Conservation (phyloP, 2,329 filamentous ascomycete genomes). For the Aureobasidium sp. region DNA sequence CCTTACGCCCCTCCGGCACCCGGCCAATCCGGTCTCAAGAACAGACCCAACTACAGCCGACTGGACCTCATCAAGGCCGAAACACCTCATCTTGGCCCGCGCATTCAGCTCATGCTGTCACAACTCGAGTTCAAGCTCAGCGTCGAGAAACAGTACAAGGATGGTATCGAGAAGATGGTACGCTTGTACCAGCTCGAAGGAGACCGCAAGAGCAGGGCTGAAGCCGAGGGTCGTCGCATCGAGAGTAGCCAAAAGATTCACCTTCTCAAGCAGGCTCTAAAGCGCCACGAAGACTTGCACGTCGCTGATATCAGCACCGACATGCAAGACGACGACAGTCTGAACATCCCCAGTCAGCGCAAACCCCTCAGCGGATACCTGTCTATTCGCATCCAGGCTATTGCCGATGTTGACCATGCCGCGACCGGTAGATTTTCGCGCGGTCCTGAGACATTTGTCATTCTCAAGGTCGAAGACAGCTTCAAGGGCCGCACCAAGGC, state of each 20-base stretch:
- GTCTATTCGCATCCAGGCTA: constrained; percentile 74
- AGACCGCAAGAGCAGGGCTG: constrained; percentile 88
- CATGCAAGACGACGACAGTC: constrained; percentile 82
- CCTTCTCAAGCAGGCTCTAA: constrained; percentile 87
- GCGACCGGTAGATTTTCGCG: constrained; percentile 74
- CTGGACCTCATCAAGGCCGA: constrained; percentile 98
- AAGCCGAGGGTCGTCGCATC: constrained; percentile 80
- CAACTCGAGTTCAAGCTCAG: constrained; percentile 98
- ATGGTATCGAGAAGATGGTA: constrained; percentile 98
- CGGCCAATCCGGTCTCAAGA: constrained; percentile 62
- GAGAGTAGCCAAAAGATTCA: constrained; percentile 99
- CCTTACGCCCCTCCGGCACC: constrained; percentile 70
- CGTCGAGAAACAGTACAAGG: constrained; percentile 97
- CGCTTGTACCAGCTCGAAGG: constrained; percentile 96
- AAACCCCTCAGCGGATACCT: constrained; percentile 93
- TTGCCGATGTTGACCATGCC: constrained; percentile 92
- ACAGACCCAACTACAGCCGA: constrained; percentile 90
- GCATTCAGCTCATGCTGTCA: constrained; percentile 97
- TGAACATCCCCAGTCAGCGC: constrained; percentile 88
- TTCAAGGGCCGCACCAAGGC: constrained; percentile 82
- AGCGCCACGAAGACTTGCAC: constrained; percentile 94
- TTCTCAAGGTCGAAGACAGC: constrained; percentile 93
- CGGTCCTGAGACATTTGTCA: constrained; percentile 89
- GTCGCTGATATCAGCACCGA: constrained; percentile 78
- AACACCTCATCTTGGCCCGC: constrained; percentile 86